Evolutionary conservation across 2,329 filamentous ascomycete species (phyloP).

Genomic region (Thelonectria rubi): DNA sequence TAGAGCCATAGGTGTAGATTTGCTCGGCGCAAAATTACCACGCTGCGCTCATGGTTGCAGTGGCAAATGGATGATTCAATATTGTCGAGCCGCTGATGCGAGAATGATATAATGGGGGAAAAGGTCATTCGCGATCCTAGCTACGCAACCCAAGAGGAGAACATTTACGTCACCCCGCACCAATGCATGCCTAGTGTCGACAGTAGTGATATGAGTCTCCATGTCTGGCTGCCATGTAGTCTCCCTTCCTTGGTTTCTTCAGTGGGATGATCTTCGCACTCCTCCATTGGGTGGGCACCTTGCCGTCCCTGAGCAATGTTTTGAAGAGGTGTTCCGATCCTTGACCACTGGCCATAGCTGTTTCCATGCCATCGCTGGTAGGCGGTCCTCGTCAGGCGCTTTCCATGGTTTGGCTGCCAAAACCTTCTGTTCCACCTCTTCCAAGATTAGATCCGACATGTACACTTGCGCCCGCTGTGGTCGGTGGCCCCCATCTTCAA

Average conservation of each 20-base stretch:
- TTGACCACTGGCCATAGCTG: conserved; percentile 26
- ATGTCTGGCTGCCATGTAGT: conserved; percentile 28
- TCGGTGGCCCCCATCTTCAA: no score
- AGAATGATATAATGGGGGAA: no score
- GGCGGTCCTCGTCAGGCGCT: conserved; percentile 29
- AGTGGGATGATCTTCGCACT: conserved; percentile 43
- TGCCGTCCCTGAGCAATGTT: conserved; percentile 28
- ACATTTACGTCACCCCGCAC: no score
- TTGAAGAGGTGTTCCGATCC: conserved; percentile 23
- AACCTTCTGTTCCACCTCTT: conserved; percentile 15
- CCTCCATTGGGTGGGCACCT: conserved; percentile 35
- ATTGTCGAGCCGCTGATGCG: no score
- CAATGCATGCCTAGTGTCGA: no score
- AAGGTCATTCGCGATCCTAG: no score
- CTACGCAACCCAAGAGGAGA: no score
- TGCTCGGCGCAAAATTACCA: no score
- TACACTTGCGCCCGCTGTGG: not conserved
- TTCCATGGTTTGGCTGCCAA: conserved; percentile 32
- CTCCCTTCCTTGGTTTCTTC: conserved; percentile 40
- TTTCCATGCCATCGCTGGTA: conserved; percentile 31
- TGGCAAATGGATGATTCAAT: no score
- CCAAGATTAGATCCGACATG: conserved; percentile 15
- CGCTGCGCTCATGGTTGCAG: no score
- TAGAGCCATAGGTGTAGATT: no score
- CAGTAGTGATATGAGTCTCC: no score